Conservation (phyloP, 306 rosid species). For the Vicia villosa region DNA sequence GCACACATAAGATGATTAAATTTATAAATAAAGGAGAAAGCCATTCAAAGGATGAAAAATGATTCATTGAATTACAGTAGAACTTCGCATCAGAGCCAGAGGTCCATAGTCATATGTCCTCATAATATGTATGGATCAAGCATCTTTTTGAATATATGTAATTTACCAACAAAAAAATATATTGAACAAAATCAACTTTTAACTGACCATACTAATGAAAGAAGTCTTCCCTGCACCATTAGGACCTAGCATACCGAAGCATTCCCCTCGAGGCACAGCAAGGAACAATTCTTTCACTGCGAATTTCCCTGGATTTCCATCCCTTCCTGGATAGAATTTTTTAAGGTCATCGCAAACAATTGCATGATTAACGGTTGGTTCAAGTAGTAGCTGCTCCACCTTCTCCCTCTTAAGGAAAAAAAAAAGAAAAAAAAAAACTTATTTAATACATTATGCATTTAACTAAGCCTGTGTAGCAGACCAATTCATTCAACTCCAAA, state of each 20-base stretch:
- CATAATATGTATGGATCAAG: neutral
- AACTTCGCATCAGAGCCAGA: constrained; percentile 27
- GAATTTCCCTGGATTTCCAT: constrained; percentile 80
- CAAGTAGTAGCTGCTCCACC: constrained; percentile 67
- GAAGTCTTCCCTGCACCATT: constrained; percentile 98
- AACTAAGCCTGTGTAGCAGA: neutral
- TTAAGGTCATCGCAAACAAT: constrained; percentile 67
- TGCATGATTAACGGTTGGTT: constrained; percentile 51
- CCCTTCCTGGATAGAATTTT: constrained; percentile 81
- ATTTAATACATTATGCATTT: constrained; percentile 12
- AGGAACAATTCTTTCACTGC: constrained; percentile 91
- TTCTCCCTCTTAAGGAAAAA: constrained; percentile 63
- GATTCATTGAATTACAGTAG: constrained; percentile 1
- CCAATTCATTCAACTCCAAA: neutral
- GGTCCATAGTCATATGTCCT: neutral
- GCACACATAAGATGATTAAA: constrained; percentile 26
- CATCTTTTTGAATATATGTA: neutral
- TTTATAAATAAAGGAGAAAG: constrained; percentile 23
- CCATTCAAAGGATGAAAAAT: constrained; percentile 17
- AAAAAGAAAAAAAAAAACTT: constrained; percentile 30
- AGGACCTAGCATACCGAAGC: constrained; percentile 98
- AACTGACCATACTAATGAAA: constrained; percentile 89
- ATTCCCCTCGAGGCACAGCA: constrained; percentile 84
- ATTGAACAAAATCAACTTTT: constrained; percentile 4
- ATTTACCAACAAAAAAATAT: neutral